Base-by-base conservation (phyloP, 495 filamentous ascomycete genomes). In the Lepraria neglecta region DNA sequence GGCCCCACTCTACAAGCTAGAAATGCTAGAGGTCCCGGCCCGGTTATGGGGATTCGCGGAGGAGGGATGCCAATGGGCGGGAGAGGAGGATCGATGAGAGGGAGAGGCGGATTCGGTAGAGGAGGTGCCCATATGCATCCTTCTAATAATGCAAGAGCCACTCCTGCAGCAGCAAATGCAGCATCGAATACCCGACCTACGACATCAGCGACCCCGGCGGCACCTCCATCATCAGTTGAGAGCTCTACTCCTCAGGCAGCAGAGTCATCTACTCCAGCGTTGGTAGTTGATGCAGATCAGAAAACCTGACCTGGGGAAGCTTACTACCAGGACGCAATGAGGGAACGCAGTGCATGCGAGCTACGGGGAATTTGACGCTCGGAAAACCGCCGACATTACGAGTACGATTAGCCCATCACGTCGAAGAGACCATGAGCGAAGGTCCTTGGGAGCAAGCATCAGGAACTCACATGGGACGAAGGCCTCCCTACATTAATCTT, bases 1-100 rank as follows among this genome's bases (percentile, higher is more conserved):
- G 67, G 67, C 12, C 44, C 65, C 27, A 62, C 59, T n/a, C 30
- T 69, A 19, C 65, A 67, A 50, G 64, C 64, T 50, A 64, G 64
- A 21, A 64, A 64, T 61, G 53, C 31, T 11, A 54, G 67, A 43
- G 56, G 31, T 47, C 55, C 64, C 40, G 50, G 42, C 9, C 47
- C 47, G 15, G 47, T 58, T 47, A 43, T 61, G 55, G 55, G 43
- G 4, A 51, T 45, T 53, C 48, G 58, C n/a, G 56, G 67, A 28
- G 65, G 64, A 51, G 61, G 61, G 4, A 56, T 60, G n/a, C 58
- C 33, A 56, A 28, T 62, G 45, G 58, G 57, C 1, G 61, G 58
- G 58, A 60, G 67, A 52, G 67, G 64, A 58, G 64, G 60, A 5
- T 31, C 47, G n/a, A 60, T 66, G 47, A 64, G 67, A 31, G 64